Base-by-base conservation (phyloP, 2,329 filamentous ascomycete genomes). In the Colletotrichum theobromicola region DNA sequence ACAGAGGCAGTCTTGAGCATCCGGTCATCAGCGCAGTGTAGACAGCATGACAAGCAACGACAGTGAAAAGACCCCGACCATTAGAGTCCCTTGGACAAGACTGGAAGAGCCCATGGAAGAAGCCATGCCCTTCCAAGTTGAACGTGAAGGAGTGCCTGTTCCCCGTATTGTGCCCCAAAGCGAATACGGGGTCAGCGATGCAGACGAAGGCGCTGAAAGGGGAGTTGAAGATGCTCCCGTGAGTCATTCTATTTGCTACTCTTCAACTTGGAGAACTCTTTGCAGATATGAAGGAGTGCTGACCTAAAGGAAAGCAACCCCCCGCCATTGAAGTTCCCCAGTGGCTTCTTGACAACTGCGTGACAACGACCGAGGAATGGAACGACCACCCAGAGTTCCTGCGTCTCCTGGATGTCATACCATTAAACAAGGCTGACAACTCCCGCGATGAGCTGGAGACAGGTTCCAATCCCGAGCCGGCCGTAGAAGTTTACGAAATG, bases 341-440 rank as follows among this genome's bases (percentile, higher is more conserved):
- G 16, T 68, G 65, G 65, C 46, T 61, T 30, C 50, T 68, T 16
- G 55, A 68, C 8, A 21, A 61, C 21, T 68, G 65, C 53, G 53
- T 68, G 2, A 61, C 34, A 16, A 28, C 30, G 2, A 16, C 53
- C 3, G 35, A 68, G 2, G 32, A 68, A 28, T 68, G 65, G 64
- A 26, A 18, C 28, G n/a, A 58, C 26, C n/a, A n/a, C 1, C 46
- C 46, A 18, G 64, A 67, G 12, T n/a, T 26, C 37, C 24, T 67
- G n/a, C 18, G 16, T 2, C 28, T 67, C 15, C 2, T 16, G 26
- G 63, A 67, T 18, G 24, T 4, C 26, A 34, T 57, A 30, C 63
- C 50, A 15, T 46, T n/a, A 18, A 18, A 24, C 24, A 63, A 10
- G 13, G 15, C 16, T 13, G 26, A 57, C 63, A 24, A 32, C 18